These are phyloP conservation scores for Cyamopsis tetragonoloba DNA, from an alignment of 306 rosid species.

Conservation along the genomic window DNA sequence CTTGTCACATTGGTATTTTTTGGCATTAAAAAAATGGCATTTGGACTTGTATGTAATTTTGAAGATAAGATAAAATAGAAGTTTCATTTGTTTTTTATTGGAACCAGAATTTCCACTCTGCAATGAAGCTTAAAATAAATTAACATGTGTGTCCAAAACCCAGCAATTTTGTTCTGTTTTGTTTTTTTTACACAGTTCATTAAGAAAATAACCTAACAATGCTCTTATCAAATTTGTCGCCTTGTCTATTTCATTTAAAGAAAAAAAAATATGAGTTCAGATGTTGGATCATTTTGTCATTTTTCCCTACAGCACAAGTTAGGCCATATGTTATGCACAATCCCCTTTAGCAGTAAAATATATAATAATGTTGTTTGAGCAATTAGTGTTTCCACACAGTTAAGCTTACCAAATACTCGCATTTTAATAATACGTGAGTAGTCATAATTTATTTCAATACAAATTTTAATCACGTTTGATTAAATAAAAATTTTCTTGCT, in stretches of 20 bases:
- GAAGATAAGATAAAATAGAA: slow-evolving; percentile 63
- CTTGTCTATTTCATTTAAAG: not conserved
- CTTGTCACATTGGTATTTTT: slow-evolving; percentile 26
- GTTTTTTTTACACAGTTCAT: slow-evolving; percentile 1
- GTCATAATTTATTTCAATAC: too few relatives aligned
- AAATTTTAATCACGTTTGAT: too few relatives aligned
- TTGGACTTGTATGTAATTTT: slow-evolving; percentile 30
- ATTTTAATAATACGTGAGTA: too few relatives aligned
- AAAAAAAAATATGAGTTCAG: slow-evolving; percentile 8
- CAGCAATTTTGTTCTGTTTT: slow-evolving; percentile 36
- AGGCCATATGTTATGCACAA: not conserved
- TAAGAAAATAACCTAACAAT: slow-evolving; percentile 22
- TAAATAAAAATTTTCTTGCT: too few relatives aligned
- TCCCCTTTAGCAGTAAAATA: slow-evolving; percentile 3
- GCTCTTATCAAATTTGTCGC: not conserved
- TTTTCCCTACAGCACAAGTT: not conserved
- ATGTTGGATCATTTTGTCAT: slow-evolving; percentile 13
- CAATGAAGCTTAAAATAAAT: slow-evolving; percentile 27
- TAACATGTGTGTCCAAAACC: slow-evolving; percentile 39
- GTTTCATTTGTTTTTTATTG: slow-evolving; percentile 60
- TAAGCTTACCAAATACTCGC: not conserved
- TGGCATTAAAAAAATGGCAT: slow-evolving; percentile 37
- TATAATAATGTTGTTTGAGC: slow-evolving; percentile 14
- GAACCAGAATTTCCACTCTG: slow-evolving; percentile 32
- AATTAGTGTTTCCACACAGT: not conserved